Evolutionary conservation across 2,329 filamentous ascomycete species (phyloP).

Genomic region (Penicillium sp.): DNA sequence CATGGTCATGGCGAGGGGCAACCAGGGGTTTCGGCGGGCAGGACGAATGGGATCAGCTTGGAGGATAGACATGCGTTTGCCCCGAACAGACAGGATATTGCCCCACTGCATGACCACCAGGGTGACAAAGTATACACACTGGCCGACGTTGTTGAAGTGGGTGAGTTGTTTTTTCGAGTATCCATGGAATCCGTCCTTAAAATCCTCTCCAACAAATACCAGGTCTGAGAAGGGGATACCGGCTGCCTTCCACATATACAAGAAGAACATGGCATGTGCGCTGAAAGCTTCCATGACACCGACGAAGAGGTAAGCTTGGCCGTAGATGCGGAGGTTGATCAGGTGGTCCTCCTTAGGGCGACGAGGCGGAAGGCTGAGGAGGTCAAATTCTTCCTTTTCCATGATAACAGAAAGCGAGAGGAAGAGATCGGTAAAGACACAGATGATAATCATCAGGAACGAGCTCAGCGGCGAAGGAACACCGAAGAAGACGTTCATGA

Average conservation of each 20-base stretch:
- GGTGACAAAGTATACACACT: conserved; percentile 53
- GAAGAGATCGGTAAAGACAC: conserved; percentile 54
- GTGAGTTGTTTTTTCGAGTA: conserved; percentile 46
- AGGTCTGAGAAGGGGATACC: conserved; percentile 48
- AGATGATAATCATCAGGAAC: conserved; percentile 58
- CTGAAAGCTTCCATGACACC: conserved; percentile 50
- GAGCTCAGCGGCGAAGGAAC: conserved; percentile 50
- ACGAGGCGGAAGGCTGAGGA: conserved; percentile 50
- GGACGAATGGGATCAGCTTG: conserved; percentile 50
- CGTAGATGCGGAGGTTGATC: conserved; percentile 51
- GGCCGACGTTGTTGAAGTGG: conserved; percentile 49
- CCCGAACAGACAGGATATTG: conserved; percentile 51
- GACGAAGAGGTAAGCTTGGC: conserved; percentile 51
- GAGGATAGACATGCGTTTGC: conserved; percentile 50
- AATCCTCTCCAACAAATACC: conserved; percentile 50
- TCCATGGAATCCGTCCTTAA: conserved; percentile 48
- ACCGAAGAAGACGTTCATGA: conserved; percentile 55
- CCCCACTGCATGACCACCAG: conserved; percentile 54
- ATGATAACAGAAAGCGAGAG: conserved; percentile 51
- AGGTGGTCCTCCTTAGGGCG: conserved; percentile 50
- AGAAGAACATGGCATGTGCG: conserved; percentile 53
- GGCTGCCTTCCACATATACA: conserved; percentile 50
- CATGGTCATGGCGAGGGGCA: conserved; percentile 46
- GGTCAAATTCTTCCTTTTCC: conserved; percentile 54
- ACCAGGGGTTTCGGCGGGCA: conserved; percentile 49